These are phyloP conservation scores for Aspergillus avenaceus DNA, from an alignment of 495 filamentous ascomycete genomes.

Conservation along the genomic window DNA sequence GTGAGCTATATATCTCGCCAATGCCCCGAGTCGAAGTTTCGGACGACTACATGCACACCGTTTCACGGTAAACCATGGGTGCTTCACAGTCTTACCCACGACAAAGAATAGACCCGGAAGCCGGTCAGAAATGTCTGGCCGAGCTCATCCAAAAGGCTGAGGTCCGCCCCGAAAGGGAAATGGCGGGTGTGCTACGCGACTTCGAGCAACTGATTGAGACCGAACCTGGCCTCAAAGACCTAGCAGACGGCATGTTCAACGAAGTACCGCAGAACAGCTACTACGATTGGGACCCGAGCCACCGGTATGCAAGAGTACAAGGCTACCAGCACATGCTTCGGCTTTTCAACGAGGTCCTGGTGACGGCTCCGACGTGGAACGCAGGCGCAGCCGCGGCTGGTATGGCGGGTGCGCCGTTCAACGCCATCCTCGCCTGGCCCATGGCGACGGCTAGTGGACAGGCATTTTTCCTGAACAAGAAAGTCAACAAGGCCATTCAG, in stretches of 20 bases:
- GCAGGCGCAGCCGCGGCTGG: not conserved
- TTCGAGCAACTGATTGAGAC: slow-evolving; percentile 26
- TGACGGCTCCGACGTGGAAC: not conserved
- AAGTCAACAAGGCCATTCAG: slow-evolving; percentile 54
- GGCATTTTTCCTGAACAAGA: slow-evolving; percentile 31
- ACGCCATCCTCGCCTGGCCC: slow-evolving; percentile 57
- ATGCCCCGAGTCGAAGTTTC: no score
- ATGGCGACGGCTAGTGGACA: slow-evolving; percentile 29
- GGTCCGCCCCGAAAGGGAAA: no score
- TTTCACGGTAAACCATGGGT: no score
- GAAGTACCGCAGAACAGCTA: slow-evolving; percentile 45
- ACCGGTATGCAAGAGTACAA: slow-evolving; percentile 42
- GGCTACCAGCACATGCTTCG: slow-evolving; percentile 54
- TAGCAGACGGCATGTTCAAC: slow-evolving; percentile 49
- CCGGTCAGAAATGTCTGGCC: no score
- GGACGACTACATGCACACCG: no score
- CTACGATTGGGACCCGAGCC: slow-evolving; percentile 52
- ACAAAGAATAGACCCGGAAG: no score
- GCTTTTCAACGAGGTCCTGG: slow-evolving; percentile 39
- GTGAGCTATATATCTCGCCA: no score
- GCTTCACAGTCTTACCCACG: no score
- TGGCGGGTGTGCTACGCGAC: no score
- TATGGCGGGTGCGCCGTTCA: not conserved
- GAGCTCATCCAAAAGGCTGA: no score
- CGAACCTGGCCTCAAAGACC: slow-evolving; percentile 11